Conservation (phyloP, 208 protist species). For the Crithidia expoeki region DNA sequence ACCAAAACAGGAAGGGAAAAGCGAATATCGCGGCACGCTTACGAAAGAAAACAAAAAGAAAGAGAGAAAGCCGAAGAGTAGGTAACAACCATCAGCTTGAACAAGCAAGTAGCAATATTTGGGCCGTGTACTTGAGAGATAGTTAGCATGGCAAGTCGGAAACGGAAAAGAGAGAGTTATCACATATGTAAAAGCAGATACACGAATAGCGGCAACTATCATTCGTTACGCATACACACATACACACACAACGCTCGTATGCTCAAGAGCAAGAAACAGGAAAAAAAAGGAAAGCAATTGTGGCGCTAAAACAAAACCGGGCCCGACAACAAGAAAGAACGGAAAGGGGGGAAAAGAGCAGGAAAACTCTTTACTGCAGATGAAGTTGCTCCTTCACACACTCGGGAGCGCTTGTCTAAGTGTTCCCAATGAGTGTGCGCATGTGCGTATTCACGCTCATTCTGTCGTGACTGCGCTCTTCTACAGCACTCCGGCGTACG, state of each 20-base stretch:
- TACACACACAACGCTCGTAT: not conserved
- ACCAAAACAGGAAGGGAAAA: slow-evolving; percentile 5
- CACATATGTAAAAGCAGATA: slow-evolving; percentile 19
- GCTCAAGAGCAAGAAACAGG: not conserved
- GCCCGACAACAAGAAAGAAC: slow-evolving; percentile 3
- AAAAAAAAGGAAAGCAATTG: not conserved
- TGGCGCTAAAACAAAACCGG: not conserved
- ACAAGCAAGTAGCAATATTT: no score
- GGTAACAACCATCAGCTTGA: no score
- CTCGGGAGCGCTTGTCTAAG: no score
- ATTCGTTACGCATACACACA: not conserved
- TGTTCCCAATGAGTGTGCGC: no score
- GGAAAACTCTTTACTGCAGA: not conserved
- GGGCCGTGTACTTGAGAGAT: no score
- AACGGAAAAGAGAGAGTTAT: slow-evolving; percentile 1
- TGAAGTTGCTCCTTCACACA: not conserved
- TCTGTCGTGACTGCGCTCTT: not conserved
- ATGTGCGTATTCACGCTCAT: no score
- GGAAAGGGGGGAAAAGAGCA: not conserved
- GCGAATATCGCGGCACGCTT: no score
- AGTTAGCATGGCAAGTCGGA: no score
- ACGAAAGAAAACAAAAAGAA: no score
- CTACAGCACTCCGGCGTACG: slow-evolving; percentile 29
- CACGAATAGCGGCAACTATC: slow-evolving; percentile 16
- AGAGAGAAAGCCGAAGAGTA: no score